phyloP scores from a whole-genome alignment of 139 green algal species.

The Chlorokybus atmophyticus region DNA sequence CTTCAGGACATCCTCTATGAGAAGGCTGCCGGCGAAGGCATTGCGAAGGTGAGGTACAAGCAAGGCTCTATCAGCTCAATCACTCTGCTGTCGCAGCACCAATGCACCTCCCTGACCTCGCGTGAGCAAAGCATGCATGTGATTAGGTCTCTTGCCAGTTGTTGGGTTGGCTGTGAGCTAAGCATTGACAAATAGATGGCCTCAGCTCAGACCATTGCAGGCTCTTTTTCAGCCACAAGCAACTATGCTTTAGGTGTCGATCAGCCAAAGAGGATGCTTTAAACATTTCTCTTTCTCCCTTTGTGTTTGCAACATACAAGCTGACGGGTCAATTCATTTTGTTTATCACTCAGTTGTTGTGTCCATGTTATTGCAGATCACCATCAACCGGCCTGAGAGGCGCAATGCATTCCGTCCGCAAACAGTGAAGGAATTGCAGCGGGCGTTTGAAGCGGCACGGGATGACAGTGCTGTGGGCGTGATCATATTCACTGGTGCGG shows the following conservation, averaged over 20 bases:
- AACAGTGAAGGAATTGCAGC: slow-evolving; percentile 76
- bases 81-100: too few species aligned
- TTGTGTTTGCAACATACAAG: background rate
- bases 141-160: too few species aligned
- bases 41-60: slow-evolving; percentile 26
- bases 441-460: slow-evolving; percentile 71
- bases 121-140: too few species aligned
- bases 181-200: too few species aligned
- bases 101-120: too few species aligned
- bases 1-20: slow-evolving; percentile 25
- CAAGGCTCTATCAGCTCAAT: too few species aligned
- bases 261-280: too few species aligned
- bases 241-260: too few species aligned
- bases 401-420: slow-evolving; percentile 88
- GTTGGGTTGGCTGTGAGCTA: too few species aligned
- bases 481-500: slow-evolving; percentile 77
- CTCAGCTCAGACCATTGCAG: too few species aligned
- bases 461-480: slow-evolving; percentile 80
- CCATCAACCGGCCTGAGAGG: slow-evolving; percentile 83
- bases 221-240: too few species aligned
- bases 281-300: background rate
- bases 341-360: background rate
- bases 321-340: background rate
- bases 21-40: slow-evolving; percentile 23
- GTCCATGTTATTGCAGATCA: slow-evolving; percentile 54